Evolutionary conservation across 1,284 basidiomycete genomes (phyloP).

Genomic region (Tylopilus orsonianus): DNA sequence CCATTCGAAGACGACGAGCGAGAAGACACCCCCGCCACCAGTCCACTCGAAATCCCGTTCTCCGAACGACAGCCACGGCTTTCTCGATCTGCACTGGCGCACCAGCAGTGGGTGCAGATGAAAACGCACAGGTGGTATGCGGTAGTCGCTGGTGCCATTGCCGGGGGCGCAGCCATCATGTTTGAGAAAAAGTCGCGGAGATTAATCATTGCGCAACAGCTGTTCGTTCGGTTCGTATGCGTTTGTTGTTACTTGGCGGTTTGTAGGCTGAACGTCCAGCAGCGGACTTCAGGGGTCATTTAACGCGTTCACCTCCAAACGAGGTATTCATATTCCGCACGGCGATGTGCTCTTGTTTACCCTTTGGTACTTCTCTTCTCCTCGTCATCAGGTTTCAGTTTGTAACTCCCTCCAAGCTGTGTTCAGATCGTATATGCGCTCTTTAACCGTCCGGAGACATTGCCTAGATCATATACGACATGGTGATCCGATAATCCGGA

Average conservation of each 20-base stretch:
- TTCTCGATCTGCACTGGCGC: conserved; percentile 61
- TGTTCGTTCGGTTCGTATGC: conserved; percentile 72
- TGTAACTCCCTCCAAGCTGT: conserved; percentile 48
- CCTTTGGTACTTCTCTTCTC: conserved; percentile 52
- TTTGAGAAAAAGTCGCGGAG: conserved; percentile 77
- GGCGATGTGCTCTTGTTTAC: conserved; percentile 86
- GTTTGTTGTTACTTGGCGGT: neutral
- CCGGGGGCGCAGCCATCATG: conserved; percentile 79
- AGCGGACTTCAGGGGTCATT: conserved; percentile 86
- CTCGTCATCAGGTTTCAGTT: neutral
- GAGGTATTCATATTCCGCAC: conserved; percentile 75
- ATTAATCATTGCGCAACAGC: conserved; percentile 83
- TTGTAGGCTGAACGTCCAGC: conserved; percentile 7
- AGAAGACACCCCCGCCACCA: conserved; percentile 27
- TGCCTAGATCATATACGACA: conserved; percentile 71
- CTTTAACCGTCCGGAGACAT: conserved; percentile 79
- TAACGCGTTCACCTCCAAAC: conserved; percentile 67
- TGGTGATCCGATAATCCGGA: conserved; percentile 55
- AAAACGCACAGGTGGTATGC: conserved; percentile 84
- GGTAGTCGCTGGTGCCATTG: conserved; percentile 81
- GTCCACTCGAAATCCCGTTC: conserved; percentile 26
- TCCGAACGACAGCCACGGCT: conserved; percentile 47
- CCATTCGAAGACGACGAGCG: conserved; percentile 40
- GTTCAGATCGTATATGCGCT: conserved; percentile 90
- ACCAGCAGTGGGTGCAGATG: conserved; percentile 61